Percentiles rank a stretch among this genome's conserved stretches.
phyloP scores from a whole-genome alignment of 2,329 filamentous ascomycete genomes.

The Salinomyces thailandicus region DNA sequence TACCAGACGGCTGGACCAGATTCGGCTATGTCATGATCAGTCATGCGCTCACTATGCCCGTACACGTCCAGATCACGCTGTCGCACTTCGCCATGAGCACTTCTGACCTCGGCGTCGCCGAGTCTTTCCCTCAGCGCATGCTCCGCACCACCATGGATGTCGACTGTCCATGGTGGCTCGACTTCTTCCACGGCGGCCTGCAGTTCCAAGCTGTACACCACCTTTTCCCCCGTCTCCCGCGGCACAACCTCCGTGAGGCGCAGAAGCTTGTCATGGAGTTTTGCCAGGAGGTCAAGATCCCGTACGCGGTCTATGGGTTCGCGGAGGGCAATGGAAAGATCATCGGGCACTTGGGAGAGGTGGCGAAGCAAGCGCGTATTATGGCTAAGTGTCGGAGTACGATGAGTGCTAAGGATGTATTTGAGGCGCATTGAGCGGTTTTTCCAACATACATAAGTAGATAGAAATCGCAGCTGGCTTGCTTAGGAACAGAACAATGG shows the following conservation, averaged over 20 bases:
- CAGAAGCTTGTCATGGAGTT: constrained; percentile 54
- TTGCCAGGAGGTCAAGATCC: constrained; percentile 52
- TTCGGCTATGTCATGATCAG: constrained; percentile 53
- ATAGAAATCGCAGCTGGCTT: too few relatives aligned
- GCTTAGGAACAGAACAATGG: too few relatives aligned
- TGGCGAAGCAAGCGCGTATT: constrained; percentile 51
- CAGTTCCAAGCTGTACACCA: constrained; percentile 67
- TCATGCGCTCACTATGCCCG: constrained; percentile 55
- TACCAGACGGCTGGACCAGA: constrained; percentile 49
- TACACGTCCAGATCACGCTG: constrained; percentile 63
- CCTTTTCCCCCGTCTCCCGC: constrained; percentile 55
- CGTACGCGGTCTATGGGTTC: constrained; percentile 53
- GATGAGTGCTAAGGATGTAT: constrained; percentile 24
- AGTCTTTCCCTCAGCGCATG: constrained; percentile 60
- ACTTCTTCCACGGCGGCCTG: constrained; percentile 61
- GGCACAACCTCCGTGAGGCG: constrained; percentile 54
- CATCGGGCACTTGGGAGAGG: constrained; percentile 44
- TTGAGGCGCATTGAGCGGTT: constrained; percentile 19
- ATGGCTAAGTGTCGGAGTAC: constrained; percentile 45
- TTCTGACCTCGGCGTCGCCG: constrained; percentile 50
- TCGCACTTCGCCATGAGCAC: constrained; percentile 65
- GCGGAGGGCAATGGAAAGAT: constrained; percentile 52
- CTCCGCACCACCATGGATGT: constrained; percentile 65
- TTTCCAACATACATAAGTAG: too few relatives aligned
- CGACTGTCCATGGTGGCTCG: constrained; percentile 60